Base-by-base conservation (phyloP, 2,329 filamentous ascomycete species). In the Aspergillus pseudoglaucus region DNA sequence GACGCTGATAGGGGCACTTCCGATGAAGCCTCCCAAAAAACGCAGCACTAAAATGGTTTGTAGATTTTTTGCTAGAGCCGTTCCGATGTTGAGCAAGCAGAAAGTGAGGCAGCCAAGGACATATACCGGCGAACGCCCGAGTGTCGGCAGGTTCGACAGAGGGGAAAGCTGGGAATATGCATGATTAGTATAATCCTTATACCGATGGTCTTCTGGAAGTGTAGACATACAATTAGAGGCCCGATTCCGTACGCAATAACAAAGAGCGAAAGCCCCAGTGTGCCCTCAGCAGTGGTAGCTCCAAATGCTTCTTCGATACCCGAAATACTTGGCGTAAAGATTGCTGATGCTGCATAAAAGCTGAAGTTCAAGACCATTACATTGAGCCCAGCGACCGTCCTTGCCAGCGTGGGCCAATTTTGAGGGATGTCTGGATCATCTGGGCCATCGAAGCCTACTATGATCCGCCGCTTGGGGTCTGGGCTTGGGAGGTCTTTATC, bases 191-290 rank as follows among this genome's bases (percentile, higher is more conserved):
- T 20, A 20, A 20, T 20, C 20, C 20, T 20, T 20, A 20, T 20
- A 20, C 20, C 20, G 20, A 20, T 20, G 20, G 20, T 20, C 1
- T 20, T 20, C 20, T 20, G 20, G 20, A 20, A 20, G 20, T 4
- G 20, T 4, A 20, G 20, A 20, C 20, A 20, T 46, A 53, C 49
- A 23, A 53, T 44, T 4, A 54, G 37, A 23, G 50, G 50, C 5
- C 53, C 53, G 33, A 55, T 51, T 3, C 53, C 53, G 38, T 60
- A 82, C 1, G 80, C 82, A 0, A 84, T 66, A 1, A 85, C 81
- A 58, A 84, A 85, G 49, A 85, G 73, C 0, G 80, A 75, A 4
- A 85, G 70, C 0, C 80, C 81, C 0, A 85, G 69, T 0, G 77
- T 76, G 2, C 80, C 78, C 8, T 75, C 70, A 8, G 77, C 68